Percentiles rank a stretch among this genome's conserved stretches.
These are phyloP conservation scores for Starmerella potacharoeniae DNA, from an alignment of 805 yeast genomes.

Conservation along the genomic window DNA sequence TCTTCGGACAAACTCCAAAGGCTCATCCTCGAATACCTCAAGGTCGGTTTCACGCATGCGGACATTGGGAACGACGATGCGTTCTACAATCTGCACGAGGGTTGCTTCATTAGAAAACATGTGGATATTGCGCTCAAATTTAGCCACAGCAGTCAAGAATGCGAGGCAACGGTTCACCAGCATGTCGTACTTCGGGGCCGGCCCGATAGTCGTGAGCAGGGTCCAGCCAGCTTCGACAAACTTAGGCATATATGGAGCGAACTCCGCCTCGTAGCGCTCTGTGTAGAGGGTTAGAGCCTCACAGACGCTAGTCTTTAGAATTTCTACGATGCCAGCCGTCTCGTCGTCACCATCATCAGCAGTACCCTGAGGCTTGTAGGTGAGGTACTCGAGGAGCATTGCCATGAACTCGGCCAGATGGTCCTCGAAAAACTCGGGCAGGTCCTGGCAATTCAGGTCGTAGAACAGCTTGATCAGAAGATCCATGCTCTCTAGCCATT, in stretches of 20 bases:
- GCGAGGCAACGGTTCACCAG: slow-evolving; percentile 69
- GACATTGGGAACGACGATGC: slow-evolving; percentile 80
- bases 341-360: slow-evolving; percentile 49
- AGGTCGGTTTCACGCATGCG: slow-evolving; percentile 77
- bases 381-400: slow-evolving; percentile 67
- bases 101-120: slow-evolving; percentile 52
- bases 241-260: slow-evolving; percentile 60
- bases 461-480: slow-evolving; percentile 71
- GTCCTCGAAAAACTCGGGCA: slow-evolving; percentile 96
- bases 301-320: slow-evolving; percentile 68
- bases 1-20: slow-evolving; percentile 80
- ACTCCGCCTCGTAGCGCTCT: slow-evolving; percentile 83
- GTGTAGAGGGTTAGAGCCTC: slow-evolving; percentile 79
- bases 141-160: slow-evolving; percentile 71
- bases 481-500: slow-evolving; percentile 34
- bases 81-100: slow-evolving; percentile 64
- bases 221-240: slow-evolving; percentile 80
- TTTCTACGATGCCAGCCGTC: slow-evolving; percentile 56
- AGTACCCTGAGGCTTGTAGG: slow-evolving; percentile 42
- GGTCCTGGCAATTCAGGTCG: slow-evolving; percentile 94
- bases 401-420: slow-evolving; percentile 66
- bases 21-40: slow-evolving; percentile 93
- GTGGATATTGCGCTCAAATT: slow-evolving; percentile 50
- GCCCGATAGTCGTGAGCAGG: slow-evolving; percentile 51
- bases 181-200: slow-evolving; percentile 70